phyloP scores from a whole-genome alignment of 2,329 filamentous ascomycete genomes.

The Ceratocystis harringtonii region DNA sequence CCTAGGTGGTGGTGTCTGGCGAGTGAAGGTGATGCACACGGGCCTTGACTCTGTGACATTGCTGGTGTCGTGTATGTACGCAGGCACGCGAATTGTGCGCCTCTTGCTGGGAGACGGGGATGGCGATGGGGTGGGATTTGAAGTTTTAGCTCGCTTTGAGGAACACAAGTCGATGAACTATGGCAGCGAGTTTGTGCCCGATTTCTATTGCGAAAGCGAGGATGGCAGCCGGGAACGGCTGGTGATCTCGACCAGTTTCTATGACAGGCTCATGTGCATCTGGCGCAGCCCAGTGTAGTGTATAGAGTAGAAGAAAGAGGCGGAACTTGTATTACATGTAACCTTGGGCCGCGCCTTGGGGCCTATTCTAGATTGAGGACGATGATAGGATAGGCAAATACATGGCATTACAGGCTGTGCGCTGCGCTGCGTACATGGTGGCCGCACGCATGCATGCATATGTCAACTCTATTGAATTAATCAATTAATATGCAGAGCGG shows the following conservation, averaged over 20 bases:
- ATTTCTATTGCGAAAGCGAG: conserved; percentile 3
- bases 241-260: conserved; percentile 60
- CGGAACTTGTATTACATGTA: background rate
- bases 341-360: too few relatives aligned
- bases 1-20: conserved; percentile 75
- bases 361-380: background rate
- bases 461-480: background rate
- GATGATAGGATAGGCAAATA: background rate
- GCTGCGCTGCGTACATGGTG: background rate
- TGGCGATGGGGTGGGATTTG: conserved; percentile 40
- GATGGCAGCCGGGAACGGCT: conserved; percentile 21
- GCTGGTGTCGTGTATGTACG: conserved; percentile 91
- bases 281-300: conserved; percentile 33
- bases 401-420: background rate
- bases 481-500: background rate
- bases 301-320: background rate
- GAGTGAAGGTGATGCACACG: conserved; percentile 47
- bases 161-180: conserved; percentile 95
- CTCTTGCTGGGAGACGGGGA: conserved; percentile 25
- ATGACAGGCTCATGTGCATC: conserved; percentile 54
- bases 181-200: conserved; percentile 54
- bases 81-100: conserved; percentile 54
- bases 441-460: background rate
- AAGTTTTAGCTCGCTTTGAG: conserved; percentile 56
- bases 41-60: conserved; percentile 29